Base-by-base conservation (phyloP, 331 rosid species). In the Pyracantha coccinea region DNA sequence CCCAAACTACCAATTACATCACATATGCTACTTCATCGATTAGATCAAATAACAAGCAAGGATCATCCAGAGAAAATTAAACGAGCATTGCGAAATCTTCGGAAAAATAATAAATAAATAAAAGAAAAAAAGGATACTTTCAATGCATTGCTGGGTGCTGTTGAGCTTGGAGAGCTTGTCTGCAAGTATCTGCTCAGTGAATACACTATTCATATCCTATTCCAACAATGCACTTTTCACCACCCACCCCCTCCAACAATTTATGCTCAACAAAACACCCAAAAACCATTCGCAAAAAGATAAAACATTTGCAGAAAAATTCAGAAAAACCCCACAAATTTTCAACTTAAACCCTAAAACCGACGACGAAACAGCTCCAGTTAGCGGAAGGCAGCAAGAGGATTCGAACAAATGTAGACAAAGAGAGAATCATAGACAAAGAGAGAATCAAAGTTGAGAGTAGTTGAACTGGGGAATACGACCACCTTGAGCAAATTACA, bases 81-180 rank as follows among this genome's bases (percentile, higher is more conserved):
- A 74, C n/a, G 31, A 4, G 14, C 19, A 21, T 13, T 24, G 4
- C 7, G 14, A 35, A 58, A 21, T 24, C 19, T 7, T 6, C 7
- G 27, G 45, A 2, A 38, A 38, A 0, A 38, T n/a, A 38, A 11
- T 1, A 24, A 57, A 32, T 8, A 11, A 72, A 45, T n/a, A 60
- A 10, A 21, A 62, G 35, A 65, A 47, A 87, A 88, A 80, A 87
- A 88, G 91, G 89, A 85, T 91, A 89, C 98, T 91, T 82, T 89
- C 96, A 44, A 91, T 93, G 81, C 91, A 84, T 75, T 85, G 91
- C 84, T 93, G 96, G 76, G 94, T 87, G 85, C 83, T 89, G 87
- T 88, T 89, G 82, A 89, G 91, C 97, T 87, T 93, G 75, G 94
- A 84, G 31, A 93, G 87, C 90, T 88, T 91, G 75, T 93, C 98